Conservation (phyloP, 305 asterid genomes). For the Rubia balearica region DNA sequence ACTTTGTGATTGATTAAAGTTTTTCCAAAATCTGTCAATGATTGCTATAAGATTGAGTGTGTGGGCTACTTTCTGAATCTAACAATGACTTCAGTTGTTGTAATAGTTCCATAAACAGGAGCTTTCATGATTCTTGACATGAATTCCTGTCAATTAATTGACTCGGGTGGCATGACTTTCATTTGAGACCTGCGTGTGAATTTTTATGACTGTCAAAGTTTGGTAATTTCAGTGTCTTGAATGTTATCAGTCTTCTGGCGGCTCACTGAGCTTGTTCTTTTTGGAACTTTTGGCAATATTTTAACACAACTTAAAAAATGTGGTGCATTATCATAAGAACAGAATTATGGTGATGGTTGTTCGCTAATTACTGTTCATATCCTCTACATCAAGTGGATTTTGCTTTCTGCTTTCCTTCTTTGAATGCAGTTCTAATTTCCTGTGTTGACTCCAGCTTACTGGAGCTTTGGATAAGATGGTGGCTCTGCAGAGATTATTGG, state of each 20-base stretch:
- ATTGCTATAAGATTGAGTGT: background rate
- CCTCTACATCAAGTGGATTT: background rate
- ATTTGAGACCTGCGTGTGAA: background rate
- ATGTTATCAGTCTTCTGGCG: background rate
- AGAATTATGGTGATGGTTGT: background rate
- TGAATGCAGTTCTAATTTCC: constrained; percentile 6
- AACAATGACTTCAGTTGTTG: background rate
- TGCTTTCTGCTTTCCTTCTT: constrained; percentile 8
- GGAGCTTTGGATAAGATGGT: constrained; percentile 93
- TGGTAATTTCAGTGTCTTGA: background rate
- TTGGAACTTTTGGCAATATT: background rate
- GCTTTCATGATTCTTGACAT: background rate
- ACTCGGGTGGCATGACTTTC: background rate
- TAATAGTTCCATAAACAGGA: background rate
- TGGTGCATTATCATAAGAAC: background rate
- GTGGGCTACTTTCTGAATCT: background rate
- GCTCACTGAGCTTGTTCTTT: background rate
- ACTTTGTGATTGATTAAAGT: background rate
- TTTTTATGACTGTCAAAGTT: background rate
- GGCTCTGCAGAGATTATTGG: constrained; percentile 86
- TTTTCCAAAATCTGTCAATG: background rate
- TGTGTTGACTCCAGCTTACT: constrained; percentile 47
- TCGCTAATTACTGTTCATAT: background rate
- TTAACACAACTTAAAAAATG: background rate
- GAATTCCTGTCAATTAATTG: background rate